These are phyloP conservation scores for Rutstroemia sp. DNA, from an alignment of 2,329 filamentous ascomycete species.

Conservation along the genomic window DNA sequence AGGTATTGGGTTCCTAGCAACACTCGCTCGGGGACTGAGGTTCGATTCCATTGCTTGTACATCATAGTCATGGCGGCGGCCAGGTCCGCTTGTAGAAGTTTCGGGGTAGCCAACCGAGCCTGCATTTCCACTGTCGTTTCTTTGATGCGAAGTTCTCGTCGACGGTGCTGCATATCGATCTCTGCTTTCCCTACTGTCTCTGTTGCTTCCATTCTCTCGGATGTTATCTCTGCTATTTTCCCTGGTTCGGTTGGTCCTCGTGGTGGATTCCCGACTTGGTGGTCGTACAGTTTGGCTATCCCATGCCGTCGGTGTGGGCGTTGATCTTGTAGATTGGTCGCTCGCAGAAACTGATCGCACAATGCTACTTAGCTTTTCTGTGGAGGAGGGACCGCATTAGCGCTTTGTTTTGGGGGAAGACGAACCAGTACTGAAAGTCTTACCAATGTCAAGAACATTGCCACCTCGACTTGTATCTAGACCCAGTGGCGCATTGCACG, in stretches of 20 bases:
- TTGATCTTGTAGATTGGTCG: conserved; percentile 38
- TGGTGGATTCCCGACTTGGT: conserved; percentile 38
- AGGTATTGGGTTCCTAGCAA: conserved; percentile 80
- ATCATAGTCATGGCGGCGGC: conserved; percentile 84
- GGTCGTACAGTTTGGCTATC: conserved; percentile 52
- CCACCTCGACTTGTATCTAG: conserved; percentile 87
- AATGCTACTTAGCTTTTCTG: conserved; percentile 92
- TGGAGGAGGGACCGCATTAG: conserved; percentile 15
- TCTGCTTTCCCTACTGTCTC: conserved; percentile 37
- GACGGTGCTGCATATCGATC: conserved; percentile 35
- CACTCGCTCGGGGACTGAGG: conserved; percentile 60
- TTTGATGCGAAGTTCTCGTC: conserved; percentile 43
- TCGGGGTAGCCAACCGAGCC: conserved; percentile 78
- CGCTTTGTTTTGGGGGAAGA: conserved; percentile 20
- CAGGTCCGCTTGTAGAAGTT: conserved; percentile 59
- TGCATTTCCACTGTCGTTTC: conserved; percentile 71
- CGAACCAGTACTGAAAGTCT: conserved; percentile 29
- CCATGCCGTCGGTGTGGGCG: conserved; percentile 58
- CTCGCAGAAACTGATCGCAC: conserved; percentile 71
- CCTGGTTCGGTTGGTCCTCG: conserved; percentile 21
- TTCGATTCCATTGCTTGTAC: conserved; percentile 92
- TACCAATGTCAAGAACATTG: conserved; percentile 87
- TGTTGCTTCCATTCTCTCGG: conserved; percentile 25
- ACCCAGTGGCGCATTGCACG: conserved; percentile 84
- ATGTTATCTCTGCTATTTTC: conserved; percentile 31